A percentile compares a stretch with the other conserved stretches of the same genome.
These are phyloP conservation scores for Raphanus hybrid DNA, from an alignment of 441 rosid genomes.

Conservation along the genomic window DNA sequence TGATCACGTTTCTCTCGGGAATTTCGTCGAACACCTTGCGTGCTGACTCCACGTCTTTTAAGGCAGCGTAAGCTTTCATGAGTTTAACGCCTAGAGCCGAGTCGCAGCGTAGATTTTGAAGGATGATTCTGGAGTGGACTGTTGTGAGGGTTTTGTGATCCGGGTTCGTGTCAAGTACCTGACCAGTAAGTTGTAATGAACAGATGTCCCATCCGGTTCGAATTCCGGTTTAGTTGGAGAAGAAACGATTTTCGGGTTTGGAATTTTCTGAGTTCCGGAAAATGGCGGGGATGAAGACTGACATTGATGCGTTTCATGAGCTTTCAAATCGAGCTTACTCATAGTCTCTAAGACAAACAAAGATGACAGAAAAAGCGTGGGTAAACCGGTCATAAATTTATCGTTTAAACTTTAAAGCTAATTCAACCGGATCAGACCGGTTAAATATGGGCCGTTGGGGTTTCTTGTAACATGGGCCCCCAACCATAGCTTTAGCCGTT, in stretches of 20 bases:
- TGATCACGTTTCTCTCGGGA: constrained; percentile 54
- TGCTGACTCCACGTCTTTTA: constrained; percentile 42
- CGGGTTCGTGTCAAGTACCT: constrained; percentile 54
- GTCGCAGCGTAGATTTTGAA: constrained; percentile 35
- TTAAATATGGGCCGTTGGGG: neutral
- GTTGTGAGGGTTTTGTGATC: constrained; percentile 49
- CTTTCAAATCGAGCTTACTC: constrained; percentile 32
- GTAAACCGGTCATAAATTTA: constrained; percentile 13
- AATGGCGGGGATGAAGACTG: constrained; percentile 40
- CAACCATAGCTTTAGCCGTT: too few relatives aligned
- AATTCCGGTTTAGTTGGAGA: constrained; percentile 25
- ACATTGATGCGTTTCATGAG: constrained; percentile 47
- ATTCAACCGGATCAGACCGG: constrained; percentile 26
- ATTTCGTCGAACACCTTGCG: constrained; percentile 64
- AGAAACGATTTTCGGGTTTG: constrained; percentile 28
- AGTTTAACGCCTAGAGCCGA: constrained; percentile 57
- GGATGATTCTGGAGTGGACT: constrained; percentile 48
- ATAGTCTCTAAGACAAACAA: neutral
- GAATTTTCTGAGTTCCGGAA: constrained; percentile 28
- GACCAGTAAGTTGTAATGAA: constrained; percentile 39
- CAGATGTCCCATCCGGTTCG: constrained; percentile 13
- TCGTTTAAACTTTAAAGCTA: neutral
- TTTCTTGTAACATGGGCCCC: neutral
- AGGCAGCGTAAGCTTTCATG: constrained; percentile 53
- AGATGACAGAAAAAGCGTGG: neutral